Conservation (phyloP, 2,329 filamentous ascomycete genomes). For the Colletotrichum ledebouriae region DNA sequence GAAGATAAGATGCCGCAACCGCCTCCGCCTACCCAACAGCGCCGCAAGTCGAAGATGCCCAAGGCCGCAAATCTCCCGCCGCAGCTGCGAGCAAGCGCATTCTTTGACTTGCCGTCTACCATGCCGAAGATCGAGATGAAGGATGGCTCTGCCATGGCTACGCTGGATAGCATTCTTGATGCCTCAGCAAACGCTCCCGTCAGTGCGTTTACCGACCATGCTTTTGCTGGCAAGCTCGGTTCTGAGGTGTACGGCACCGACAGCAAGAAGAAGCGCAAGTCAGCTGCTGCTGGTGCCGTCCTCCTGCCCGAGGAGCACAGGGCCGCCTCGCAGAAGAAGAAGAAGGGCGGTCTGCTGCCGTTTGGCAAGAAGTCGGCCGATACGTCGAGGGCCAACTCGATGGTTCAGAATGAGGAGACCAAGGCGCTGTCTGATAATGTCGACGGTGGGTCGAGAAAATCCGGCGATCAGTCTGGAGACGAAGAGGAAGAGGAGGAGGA, state of each 20-base stretch:
- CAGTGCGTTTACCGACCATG: constrained; percentile 90
- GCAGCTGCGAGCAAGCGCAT: constrained; percentile 89
- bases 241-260: constrained; percentile 78
- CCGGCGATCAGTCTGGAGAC: constrained; percentile 46
- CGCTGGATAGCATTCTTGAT: constrained; percentile 91
- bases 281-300: constrained; percentile 47
- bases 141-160: constrained; percentile 87
- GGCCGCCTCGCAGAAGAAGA: constrained; percentile 54
- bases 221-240: constrained; percentile 82
- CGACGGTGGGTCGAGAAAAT: constrained; percentile 48
- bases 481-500: constrained; percentile 59
- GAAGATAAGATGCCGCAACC: constrained; percentile 31
- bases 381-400: constrained; percentile 36
- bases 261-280: constrained; percentile 61
- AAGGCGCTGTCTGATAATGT: constrained; percentile 45
- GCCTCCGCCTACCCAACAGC: constrained; percentile 44
- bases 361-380: constrained; percentile 56
- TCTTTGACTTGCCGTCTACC: constrained; percentile 80
- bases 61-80: constrained; percentile 70
- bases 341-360: constrained; percentile 61
- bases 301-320: constrained; percentile 45
- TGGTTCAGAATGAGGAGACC: constrained; percentile 44
- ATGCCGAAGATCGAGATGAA: constrained; percentile 69
- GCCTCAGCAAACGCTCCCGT: constrained; percentile 91
- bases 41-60: constrained; percentile 52